Evolutionary conservation across 768 basidiomycete species (phyloP).

Genomic region (Tylopilus vinaceipallidus): DNA sequence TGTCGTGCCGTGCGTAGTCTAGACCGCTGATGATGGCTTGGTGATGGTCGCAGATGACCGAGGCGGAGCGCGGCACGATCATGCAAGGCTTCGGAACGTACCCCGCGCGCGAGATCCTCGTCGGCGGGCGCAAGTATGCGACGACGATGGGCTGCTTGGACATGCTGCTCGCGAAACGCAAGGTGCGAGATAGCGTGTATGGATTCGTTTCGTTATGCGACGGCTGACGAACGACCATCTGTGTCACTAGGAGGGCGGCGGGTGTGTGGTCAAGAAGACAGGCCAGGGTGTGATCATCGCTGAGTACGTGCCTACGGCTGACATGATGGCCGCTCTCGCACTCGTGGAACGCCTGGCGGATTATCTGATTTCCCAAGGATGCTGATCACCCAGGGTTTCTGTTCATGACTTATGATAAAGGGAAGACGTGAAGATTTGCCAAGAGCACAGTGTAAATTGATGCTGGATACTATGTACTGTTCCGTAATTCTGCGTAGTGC

Average conservation of each 20-base stretch:
- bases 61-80: conserved; percentile 20
- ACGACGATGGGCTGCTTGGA: conserved; percentile 30
- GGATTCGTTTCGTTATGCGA: not conserved
- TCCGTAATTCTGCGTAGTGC: not conserved
- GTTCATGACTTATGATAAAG: not conserved
- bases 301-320: conserved; percentile 13
- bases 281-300: conserved; percentile 25
- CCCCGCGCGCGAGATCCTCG: conserved; percentile 22
- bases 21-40: not conserved
- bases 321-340: conserved; percentile 11
- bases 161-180: conserved; percentile 24
- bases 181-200: conserved; percentile 2
- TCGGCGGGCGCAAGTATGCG: conserved; percentile 21
- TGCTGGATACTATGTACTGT: not conserved
- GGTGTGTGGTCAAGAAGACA: conserved; percentile 28
- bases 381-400: conserved; percentile 7
- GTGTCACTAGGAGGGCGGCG: conserved; percentile 18
- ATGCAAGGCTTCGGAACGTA: conserved; percentile 16
- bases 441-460: conserved; percentile 6
- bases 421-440: not conserved
- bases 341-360: conserved; percentile 23
- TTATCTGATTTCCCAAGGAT: conserved; percentile 25
- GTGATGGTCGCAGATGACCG: conserved; percentile 19
- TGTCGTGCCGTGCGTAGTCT: not conserved
- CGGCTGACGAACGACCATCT: not conserved